These are phyloP conservation scores for Pilasporangium apinafurcum DNA, from an alignment of 352 stramenopile species.

Conservation along the genomic window DNA sequence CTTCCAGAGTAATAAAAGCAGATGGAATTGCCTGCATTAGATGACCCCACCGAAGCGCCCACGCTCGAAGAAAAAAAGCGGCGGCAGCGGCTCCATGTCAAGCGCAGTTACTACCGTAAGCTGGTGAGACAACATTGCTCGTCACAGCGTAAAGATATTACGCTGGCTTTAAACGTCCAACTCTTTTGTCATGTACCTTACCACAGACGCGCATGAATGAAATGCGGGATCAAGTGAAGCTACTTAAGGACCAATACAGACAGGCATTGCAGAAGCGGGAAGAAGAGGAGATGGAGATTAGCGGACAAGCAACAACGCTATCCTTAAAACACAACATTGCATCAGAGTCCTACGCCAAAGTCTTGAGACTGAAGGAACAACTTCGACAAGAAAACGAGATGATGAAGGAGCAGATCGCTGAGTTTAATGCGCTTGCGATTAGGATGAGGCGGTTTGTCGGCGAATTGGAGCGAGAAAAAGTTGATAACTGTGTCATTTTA, in stretches of 20 bases:
- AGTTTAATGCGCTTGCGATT: constrained; percentile 34
- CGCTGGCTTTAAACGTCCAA: too few species aligned
- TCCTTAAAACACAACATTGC: too few species aligned
- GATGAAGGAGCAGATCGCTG: constrained; percentile 28
- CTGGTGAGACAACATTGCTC: constrained; percentile 6
- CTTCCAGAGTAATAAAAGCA: too few species aligned
- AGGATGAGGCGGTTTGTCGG: constrained; percentile 25
- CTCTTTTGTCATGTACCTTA: too few species aligned
- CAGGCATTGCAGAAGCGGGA: constrained; percentile 10
- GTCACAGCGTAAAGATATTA: too few species aligned
- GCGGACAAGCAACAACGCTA: constrained; percentile 4
- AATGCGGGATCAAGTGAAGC: constrained; percentile 22
- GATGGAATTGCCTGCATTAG: too few species aligned
- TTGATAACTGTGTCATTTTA: too few species aligned
- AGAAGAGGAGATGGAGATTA: constrained; percentile 4
- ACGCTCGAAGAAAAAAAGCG: too few species aligned
- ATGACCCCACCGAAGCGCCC: too few species aligned
- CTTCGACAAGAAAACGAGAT: constrained; percentile 43
- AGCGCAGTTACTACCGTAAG: constrained; percentile 26
- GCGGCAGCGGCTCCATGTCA: too few species aligned
- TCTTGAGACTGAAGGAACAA: constrained; percentile 40
- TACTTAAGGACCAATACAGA: constrained; percentile 29
- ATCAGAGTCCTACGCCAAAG: constrained; percentile 42
- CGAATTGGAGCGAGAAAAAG: constrained; percentile 18
- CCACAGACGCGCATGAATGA: constrained; percentile 27